phyloP scores from a whole-genome alignment of 495 filamentous ascomycete species.

The Lentithecium fluviatile region DNA sequence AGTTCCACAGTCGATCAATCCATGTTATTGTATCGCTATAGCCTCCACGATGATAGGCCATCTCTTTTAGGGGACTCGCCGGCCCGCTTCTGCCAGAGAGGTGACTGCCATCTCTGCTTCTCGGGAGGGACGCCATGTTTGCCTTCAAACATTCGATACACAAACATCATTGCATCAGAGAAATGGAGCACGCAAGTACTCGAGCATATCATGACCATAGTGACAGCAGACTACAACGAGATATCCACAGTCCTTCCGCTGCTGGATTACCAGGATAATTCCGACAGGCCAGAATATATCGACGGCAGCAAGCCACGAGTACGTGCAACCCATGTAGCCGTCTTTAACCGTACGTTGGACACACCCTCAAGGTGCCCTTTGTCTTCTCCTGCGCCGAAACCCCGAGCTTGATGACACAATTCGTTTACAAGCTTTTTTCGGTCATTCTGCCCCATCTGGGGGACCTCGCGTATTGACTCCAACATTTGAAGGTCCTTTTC shows the following conservation, averaged over 20 bases:
- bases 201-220: not conserved
- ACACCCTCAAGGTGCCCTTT: too few species aligned
- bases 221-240: not conserved
- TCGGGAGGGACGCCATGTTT: not conserved
- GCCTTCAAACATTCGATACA: not conserved
- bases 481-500: too few species aligned
- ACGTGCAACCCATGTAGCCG: too few species aligned
- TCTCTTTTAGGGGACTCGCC: not conserved
- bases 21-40: conserved; percentile 1
- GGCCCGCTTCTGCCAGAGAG: not conserved
- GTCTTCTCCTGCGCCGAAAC: too few species aligned
- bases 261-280: not conserved
- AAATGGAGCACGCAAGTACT: not conserved
- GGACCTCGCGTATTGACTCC: too few species aligned
- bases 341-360: too few species aligned
- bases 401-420: too few species aligned
- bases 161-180: not conserved
- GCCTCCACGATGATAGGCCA: not conserved
- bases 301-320: too few species aligned
- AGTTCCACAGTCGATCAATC: conserved; percentile 2
- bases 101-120: not conserved
- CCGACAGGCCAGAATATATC: too few species aligned
- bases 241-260: not conserved
- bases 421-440: too few species aligned
- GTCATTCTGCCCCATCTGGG: too few species aligned